These are phyloP conservation scores for Sclerotiophoma versabilis DNA, from an alignment of 2,329 filamentous ascomycete species.

Conservation along the genomic window DNA sequence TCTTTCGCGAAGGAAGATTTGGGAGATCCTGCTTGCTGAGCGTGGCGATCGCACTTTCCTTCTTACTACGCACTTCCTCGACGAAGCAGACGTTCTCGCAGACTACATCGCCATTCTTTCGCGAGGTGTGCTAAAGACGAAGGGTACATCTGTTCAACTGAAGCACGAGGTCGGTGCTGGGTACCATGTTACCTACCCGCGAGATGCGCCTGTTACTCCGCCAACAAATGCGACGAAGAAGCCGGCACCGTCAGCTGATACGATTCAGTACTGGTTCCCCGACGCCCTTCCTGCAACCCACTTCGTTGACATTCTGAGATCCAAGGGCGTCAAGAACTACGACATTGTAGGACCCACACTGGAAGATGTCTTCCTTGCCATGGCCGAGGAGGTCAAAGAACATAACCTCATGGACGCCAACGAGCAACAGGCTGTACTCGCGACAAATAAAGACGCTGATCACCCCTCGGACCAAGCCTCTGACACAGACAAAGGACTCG, in stretches of 20 bases:
- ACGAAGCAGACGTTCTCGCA: slow-evolving; percentile 88
- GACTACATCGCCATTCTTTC: slow-evolving; percentile 90
- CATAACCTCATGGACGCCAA: slow-evolving; percentile 51
- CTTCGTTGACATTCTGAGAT: slow-evolving; percentile 74
- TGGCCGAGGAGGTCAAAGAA: slow-evolving; percentile 78
- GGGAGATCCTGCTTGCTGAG: slow-evolving; percentile 90
- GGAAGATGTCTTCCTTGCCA: slow-evolving; percentile 87
- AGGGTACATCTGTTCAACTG: slow-evolving; percentile 84
- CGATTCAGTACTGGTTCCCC: slow-evolving; percentile 74
- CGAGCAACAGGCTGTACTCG: slow-evolving; percentile 26
- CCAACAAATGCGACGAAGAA: slow-evolving; percentile 54
- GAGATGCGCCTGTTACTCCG: slow-evolving; percentile 55
- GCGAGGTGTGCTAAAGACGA: slow-evolving; percentile 79
- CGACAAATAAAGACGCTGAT: slow-evolving; percentile 32
- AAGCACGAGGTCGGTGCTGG: slow-evolving; percentile 84
- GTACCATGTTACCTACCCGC: slow-evolving; percentile 69
- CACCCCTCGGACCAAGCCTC: slow-evolving; percentile 38
- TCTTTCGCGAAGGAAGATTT: slow-evolving; percentile 84
- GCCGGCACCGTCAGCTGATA: slow-evolving; percentile 62
- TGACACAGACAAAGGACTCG: slow-evolving; percentile 40
- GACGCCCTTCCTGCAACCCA: slow-evolving; percentile 73
- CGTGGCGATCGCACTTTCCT: slow-evolving; percentile 83
- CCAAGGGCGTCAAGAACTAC: slow-evolving; percentile 74
- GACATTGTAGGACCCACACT: slow-evolving; percentile 88
- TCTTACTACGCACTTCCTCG: slow-evolving; percentile 90